phyloP scores from a whole-genome alignment of 345 rosid species.

The Bretschneidera sinensis region DNA sequence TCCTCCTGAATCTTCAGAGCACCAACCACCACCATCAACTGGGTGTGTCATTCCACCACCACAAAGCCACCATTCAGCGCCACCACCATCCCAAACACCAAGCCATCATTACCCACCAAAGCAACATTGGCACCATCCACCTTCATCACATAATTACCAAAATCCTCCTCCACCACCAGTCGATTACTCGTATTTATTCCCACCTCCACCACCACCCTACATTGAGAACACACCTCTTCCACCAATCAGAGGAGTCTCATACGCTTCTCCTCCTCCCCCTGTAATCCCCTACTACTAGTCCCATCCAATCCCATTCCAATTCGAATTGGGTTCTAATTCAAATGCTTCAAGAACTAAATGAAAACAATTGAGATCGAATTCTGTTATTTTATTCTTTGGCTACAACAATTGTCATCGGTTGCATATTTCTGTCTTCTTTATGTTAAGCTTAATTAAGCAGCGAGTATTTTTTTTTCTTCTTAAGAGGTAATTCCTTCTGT shows the following conservation, averaged over 20 bases:
- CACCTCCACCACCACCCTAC: conserved; percentile 29
- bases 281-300: conserved; percentile 45
- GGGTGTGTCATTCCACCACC: conserved; percentile 22
- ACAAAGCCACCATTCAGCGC: conserved; percentile 27
- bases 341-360: neutral
- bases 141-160: conserved; percentile 25
- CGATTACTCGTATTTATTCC: conserved; percentile 25
- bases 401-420: neutral
- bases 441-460: neutral
- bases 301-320: neutral
- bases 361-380: neutral
- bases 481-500: conserved; percentile 7
- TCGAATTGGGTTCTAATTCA: neutral
- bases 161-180: conserved; percentile 23
- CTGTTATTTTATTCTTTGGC: conserved; percentile 5
- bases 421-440: conserved; percentile 9
- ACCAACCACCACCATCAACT: conserved; percentile 14
- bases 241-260: conserved; percentile 50
- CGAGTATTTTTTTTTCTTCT: neutral
- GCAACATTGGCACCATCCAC: conserved; percentile 21
- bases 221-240: conserved; percentile 39
- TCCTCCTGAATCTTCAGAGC: conserved; percentile 22
- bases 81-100: conserved; percentile 34
- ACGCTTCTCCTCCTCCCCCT: conserved; percentile 58
- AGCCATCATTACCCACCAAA: conserved; percentile 24